Base-by-base conservation (phyloP, 2,329 filamentous ascomycete species). In the Aspergillus proliferans region DNA sequence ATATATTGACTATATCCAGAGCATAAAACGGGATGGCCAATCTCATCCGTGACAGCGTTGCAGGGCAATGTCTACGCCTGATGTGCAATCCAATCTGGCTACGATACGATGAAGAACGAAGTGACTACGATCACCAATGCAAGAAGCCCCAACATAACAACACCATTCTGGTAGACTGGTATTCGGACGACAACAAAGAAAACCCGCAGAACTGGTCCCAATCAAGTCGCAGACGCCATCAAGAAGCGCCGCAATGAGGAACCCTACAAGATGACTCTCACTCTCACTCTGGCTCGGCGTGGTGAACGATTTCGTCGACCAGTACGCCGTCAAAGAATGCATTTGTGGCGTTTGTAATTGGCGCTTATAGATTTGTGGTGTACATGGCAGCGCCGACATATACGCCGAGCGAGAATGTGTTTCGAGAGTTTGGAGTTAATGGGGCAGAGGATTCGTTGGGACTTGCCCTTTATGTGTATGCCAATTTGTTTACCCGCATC, bases 361-460 rank as follows among this genome's bases (percentile, higher is more conserved):
- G 53, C 43, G 36, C 52, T 34, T 68, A 68, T 47, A 68, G 62
- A 12, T 65, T 66, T 21, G 60, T 57, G 8, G 64, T 67, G 6
- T 68, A 69, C 50, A 57, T 59, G 43, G 51, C 62, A 1, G 58
- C 57, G 9, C 51, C 62, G 6, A 64, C 63, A 36, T 63, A 52
- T 46, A 59, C 60, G 4, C 55, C 60, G 0, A 55, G 59, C 14
- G 54, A 58, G 39, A 41, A 36, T 36, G 34, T n/a, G 34, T 18
- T 36, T 36, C 6, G 14, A 8, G 2, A 38, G 34, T 38, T 38
- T 38, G 34, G 34, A 6, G n/a, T 38, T 18, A n/a, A n/a, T 38
- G 6, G 18, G 10, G n/a, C 34, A 5, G 34, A 15, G 34, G 34
- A 5, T 10, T 38, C 34, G 14, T 19, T 38, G 5, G 34, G 34